phyloP scores from a whole-genome alignment of 768 basidiomycete genomes.

The Mycena indigotica region DNA sequence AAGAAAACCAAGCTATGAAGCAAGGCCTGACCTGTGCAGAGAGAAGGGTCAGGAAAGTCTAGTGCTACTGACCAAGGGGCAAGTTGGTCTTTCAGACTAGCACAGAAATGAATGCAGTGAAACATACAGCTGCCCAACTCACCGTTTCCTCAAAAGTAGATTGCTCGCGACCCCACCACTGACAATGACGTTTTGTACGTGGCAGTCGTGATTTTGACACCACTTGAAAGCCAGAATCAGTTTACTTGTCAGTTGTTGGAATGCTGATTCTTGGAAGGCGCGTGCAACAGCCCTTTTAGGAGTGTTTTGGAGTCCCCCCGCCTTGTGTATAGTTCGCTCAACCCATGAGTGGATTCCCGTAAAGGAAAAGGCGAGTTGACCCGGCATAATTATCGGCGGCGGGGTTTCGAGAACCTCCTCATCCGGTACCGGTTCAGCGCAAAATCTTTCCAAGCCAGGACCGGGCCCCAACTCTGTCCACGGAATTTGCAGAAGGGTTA shows the following conservation, averaged over 20 bases:
- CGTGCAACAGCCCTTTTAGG: conserved; percentile 59
- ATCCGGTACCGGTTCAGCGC: conserved; percentile 36
- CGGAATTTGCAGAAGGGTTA: conserved; percentile 66
- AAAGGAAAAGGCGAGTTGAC: conserved; percentile 74
- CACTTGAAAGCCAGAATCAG: conserved; percentile 53
- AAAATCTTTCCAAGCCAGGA: conserved; percentile 78
- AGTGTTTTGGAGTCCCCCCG: conserved; percentile 45
- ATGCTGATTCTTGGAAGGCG: conserved; percentile 72
- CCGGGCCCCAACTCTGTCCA: conserved; percentile 71
- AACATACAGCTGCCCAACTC: conserved; percentile 14
- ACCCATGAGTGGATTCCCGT: conserved; percentile 73
- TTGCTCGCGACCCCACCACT: conserved; percentile 97
- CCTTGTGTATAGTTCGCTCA: conserved; percentile 53
- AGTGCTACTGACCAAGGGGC: conserved; percentile 39
- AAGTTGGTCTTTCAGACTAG: conserved; percentile 33
- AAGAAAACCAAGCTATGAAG: neutral
- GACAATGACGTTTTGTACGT: conserved; percentile 66
- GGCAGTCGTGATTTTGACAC: conserved; percentile 45
- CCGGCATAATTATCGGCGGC: conserved; percentile 49
- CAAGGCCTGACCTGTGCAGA: conserved; percentile 74
- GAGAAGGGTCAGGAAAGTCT: conserved; percentile 71
- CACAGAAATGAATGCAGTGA: neutral
- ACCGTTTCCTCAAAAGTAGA: conserved; percentile 65
- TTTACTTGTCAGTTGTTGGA: conserved; percentile 77
- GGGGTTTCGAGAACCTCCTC: conserved; percentile 33